Evolutionary conservation across 2,329 filamentous ascomycete species (phyloP).

Genomic region (Fusarium luffae): DNA sequence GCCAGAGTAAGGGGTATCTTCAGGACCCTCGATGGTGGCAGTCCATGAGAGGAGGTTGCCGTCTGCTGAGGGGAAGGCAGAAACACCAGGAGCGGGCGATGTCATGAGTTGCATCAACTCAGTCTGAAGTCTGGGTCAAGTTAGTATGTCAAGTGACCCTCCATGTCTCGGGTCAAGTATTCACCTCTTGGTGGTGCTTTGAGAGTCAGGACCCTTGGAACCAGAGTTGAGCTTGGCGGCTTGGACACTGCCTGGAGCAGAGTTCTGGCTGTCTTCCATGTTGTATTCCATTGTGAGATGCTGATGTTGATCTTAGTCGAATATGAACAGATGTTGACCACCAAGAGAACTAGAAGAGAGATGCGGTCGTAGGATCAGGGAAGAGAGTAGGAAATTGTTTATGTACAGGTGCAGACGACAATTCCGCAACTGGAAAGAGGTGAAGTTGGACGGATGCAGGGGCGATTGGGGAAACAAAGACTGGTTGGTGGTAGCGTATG

Average conservation of each 20-base stretch:
- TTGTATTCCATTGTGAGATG: constrained; percentile 55
- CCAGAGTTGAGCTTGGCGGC: constrained; percentile 69
- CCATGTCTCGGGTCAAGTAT: constrained; percentile 27
- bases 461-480: constrained; percentile 15
- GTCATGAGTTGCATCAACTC: constrained; percentile 99
- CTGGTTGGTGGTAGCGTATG: constrained; percentile 17
- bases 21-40: constrained; percentile 91
- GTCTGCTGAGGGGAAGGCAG: constrained; percentile 91
- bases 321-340: constrained; percentile 12
- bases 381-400: constrained; percentile 13
- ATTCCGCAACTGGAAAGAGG: constrained; percentile 42
- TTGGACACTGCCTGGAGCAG: constrained; percentile 70
- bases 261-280: constrained; percentile 72
- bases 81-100: constrained; percentile 90
- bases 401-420: constrained; percentile 28
- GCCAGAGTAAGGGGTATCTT: constrained; percentile 89
- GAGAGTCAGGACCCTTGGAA: constrained; percentile 71
- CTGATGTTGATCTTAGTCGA: constrained; percentile 14
- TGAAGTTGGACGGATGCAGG: constrained; percentile 29
- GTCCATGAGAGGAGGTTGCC: constrained; percentile 93
- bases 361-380: constrained; percentile 9
- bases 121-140: constrained; percentile 79
- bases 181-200: constrained; percentile 83
- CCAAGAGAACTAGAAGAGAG: constrained; percentile 17
- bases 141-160: constrained; percentile 14